These are phyloP conservation scores for Phytophthora vignae DNA, from an alignment of 352 stramenopile species.

Conservation along the genomic window DNA sequence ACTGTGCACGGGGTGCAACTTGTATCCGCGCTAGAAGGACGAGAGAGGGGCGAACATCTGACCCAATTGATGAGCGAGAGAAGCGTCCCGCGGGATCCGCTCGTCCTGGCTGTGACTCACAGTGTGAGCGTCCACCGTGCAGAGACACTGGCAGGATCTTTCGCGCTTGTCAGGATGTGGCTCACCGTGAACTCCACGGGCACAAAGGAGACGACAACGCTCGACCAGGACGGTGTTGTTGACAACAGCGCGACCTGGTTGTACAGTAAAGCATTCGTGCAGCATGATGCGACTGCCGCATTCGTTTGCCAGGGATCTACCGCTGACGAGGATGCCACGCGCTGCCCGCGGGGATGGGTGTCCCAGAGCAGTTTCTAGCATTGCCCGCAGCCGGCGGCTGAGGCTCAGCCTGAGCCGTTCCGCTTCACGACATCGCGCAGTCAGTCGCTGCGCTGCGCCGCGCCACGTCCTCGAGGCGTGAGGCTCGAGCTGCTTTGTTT, in stretches of 20 bases:
- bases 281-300: no score
- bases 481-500: neutral
- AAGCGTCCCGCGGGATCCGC: conserved; percentile 12
- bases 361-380: conserved; percentile 33
- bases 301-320: no score
- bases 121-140: conserved; percentile 5
- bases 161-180: no score
- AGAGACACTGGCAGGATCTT: neutral
- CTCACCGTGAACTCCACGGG: no score
- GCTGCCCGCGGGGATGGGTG: neutral
- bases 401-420: no score
- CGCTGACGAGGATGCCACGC: neutral
- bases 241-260: no score
- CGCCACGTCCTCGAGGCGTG: no score
- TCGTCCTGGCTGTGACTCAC: conserved; percentile 1
- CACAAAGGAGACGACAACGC: no score
- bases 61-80: conserved; percentile 22
- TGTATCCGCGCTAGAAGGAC: conserved; percentile 18
- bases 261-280: no score
- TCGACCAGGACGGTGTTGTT: no score
- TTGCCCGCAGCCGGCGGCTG: neutral
- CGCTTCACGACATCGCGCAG: no score
- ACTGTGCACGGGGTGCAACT: neutral
- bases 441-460: no score
- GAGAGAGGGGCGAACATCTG: conserved; percentile 25